Evolutionary conservation across 805 yeast genomes (phyloP), one percentile per base, ranked within the genome.

Genomic region (Saccharomycopsis olivae): DNA sequence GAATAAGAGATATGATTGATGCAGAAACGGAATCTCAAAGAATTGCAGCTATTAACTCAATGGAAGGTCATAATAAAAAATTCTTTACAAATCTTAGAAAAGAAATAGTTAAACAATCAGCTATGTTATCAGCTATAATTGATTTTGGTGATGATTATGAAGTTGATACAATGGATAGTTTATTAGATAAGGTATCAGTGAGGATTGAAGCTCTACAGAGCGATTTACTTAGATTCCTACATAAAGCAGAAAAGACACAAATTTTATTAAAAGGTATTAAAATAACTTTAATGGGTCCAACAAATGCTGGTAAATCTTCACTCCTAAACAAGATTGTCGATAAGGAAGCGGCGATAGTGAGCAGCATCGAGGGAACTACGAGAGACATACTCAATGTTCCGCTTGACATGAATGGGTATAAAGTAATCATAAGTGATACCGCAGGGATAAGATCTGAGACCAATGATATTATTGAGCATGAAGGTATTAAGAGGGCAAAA

Each of bases 91-190:
- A 53, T 1, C 88, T 97, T 96, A 67, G 96, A 51, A 52, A 65
- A 4, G 58, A 65, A 14, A 66, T 92, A 2, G 66, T 89, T 2
- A 61, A 75, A 3, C 69, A 75, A 43, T 71, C 80, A 38, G 95
- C 95, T 0, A 59, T 79, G 37, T 57, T 89, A 39, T 76, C 97
- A 0, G 95, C 97, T 0, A 68, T 88, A 2, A 85, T 92, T 29
- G 98, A 92, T 59, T 92, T 92, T 58, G 89, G 95, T 6, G 97
- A 92, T 42, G 98, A 92, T 51, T 85, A 85, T 43, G 94, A 84
- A 47, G 65, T 84, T 23, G 86, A 78, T 11, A 82, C 79, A 50
- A 67, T 73, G 1, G 33, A 35, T 27, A 56, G 60, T 11, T 62
- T 84, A 13, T 68, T 84, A 42, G 60, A 56, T 4, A 56, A 59